Percentiles rank a stretch among this genome's conserved stretches.
phyloP scores from a whole-genome alignment of 192 early-diverging fungal genomes.

The Gryganskiella cystojenkinii region DNA sequence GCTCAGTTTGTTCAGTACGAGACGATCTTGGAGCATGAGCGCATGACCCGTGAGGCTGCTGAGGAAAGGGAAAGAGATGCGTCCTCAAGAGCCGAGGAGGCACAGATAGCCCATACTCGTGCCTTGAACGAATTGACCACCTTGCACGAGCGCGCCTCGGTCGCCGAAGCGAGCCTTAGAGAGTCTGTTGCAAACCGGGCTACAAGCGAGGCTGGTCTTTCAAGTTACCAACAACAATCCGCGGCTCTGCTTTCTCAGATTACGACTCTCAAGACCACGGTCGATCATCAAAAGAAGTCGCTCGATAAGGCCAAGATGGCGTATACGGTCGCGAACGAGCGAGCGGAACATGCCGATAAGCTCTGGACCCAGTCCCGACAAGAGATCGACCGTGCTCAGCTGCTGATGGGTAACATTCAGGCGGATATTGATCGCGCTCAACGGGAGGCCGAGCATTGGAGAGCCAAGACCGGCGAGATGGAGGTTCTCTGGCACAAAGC shows the following conservation, averaged over 20 bases:
- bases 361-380: conserved; percentile 55
- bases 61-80: conserved; percentile 60
- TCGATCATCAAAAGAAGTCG: conserved; percentile 57
- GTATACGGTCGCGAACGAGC: conserved; percentile 48
- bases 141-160: conserved; percentile 53
- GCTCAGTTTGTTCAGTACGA: conserved; percentile 56
- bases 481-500: conserved; percentile 53
- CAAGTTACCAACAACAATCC: conserved; percentile 44
- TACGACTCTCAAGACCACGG: conserved; percentile 42
- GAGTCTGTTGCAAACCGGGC: conserved; percentile 47
- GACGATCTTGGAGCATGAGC: conserved; percentile 58
- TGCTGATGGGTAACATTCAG: conserved; percentile 38
- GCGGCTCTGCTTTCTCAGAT: conserved; percentile 34
- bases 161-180: conserved; percentile 55
- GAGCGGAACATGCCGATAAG: conserved; percentile 51
- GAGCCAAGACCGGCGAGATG: conserved; percentile 46
- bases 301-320: conserved; percentile 56
- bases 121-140: conserved; percentile 56
- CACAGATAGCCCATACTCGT: conserved; percentile 60
- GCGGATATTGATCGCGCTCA: conserved; percentile 53
- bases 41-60: conserved; percentile 50
- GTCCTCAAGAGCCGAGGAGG: conserved; percentile 58
- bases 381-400: conserved; percentile 46
- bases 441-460: conserved; percentile 50
- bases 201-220: conserved; percentile 43